Evolutionary conservation across 768 basidiomycete genomes (phyloP).

Genomic region (Podaxis sp.): DNA sequence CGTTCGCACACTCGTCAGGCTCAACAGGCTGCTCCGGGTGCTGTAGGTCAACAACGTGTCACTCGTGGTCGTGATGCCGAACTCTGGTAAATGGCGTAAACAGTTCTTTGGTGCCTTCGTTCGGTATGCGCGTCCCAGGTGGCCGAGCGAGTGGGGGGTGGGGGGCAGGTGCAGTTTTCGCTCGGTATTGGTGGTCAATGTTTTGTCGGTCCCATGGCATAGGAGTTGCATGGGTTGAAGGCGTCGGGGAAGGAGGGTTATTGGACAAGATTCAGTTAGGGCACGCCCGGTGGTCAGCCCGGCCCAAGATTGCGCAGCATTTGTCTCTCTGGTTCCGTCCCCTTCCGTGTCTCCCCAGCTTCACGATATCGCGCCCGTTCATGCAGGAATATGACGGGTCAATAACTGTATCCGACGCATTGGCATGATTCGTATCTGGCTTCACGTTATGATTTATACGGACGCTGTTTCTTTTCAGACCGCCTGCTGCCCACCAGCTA

Average conservation of each 20-base stretch:
- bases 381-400: constrained; percentile 2
- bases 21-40: constrained; percentile 54
- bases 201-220: constrained; percentile 12
- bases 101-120: constrained; percentile 22
- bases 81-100: constrained; percentile 45
- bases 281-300: constrained; percentile 37
- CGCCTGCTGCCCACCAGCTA: constrained; percentile 16
- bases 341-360: constrained; percentile 6
- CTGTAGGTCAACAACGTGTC: constrained; percentile 41
- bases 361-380: constrained; percentile 7
- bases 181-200: constrained; percentile 32
- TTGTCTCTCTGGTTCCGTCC: constrained; percentile 8
- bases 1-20: constrained; percentile 85
- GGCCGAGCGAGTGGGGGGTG: constrained; percentile 44
- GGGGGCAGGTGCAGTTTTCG: constrained; percentile 40
- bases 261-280: constrained; percentile 27
- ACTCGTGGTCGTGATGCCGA: constrained; percentile 45
- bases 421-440: constrained; percentile 10
- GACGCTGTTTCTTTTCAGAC: constrained; percentile 73
- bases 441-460: constrained; percentile 39
- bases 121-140: constrained; percentile 38
- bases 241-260: constrained; percentile 10
- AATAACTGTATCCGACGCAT: constrained; percentile 7
- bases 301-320: constrained; percentile 20
- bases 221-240: constrained; percentile 12